Evolutionary conservation across 2,329 filamentous ascomycete genomes (phyloP).

Genomic region (Epichloe gansuensis): DNA sequence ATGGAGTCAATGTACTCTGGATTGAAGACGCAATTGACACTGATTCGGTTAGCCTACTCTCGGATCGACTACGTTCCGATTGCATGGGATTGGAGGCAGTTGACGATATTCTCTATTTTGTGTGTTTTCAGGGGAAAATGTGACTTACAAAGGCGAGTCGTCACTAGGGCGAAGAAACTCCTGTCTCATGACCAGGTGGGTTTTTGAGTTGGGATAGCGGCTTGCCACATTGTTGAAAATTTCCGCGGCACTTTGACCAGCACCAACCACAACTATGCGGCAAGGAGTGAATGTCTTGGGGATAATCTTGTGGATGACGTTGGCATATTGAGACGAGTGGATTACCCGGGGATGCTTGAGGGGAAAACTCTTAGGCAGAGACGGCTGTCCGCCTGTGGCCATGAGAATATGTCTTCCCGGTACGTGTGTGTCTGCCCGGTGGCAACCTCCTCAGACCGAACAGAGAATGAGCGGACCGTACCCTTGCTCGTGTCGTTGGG

Average conservation of each 20-base stretch:
- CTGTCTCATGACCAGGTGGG: constrained; percentile 67
- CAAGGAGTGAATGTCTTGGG: constrained; percentile 44
- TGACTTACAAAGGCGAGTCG: constrained; percentile 81
- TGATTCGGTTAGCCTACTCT: constrained; percentile 19
- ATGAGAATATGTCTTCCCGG: constrained; percentile 52
- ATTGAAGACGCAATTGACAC: constrained; percentile 94
- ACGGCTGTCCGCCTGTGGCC: constrained; percentile 49
- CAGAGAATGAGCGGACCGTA: constrained; percentile 52
- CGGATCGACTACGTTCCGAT: neutral
- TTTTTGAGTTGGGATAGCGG: constrained; percentile 70
- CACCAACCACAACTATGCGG: constrained; percentile 74
- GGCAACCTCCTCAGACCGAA: constrained; percentile 50
- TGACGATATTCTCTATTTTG: too few relatives aligned
- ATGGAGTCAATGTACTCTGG: constrained; percentile 70
- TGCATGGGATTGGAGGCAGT: neutral
- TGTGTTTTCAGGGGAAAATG: neutral
- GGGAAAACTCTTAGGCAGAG: constrained; percentile 59
- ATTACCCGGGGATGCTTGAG: constrained; percentile 60
- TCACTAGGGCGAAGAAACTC: constrained; percentile 82
- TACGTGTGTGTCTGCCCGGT: constrained; percentile 42
- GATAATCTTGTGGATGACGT: constrained; percentile 48
- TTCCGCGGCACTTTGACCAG: constrained; percentile 86
- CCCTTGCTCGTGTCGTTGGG: constrained; percentile 33
- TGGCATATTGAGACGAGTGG: constrained; percentile 79
- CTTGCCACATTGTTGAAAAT: constrained; percentile 83